Conservation (phyloP, 495 filamentous ascomycete genomes). For the Neurospora discreta region DNA sequence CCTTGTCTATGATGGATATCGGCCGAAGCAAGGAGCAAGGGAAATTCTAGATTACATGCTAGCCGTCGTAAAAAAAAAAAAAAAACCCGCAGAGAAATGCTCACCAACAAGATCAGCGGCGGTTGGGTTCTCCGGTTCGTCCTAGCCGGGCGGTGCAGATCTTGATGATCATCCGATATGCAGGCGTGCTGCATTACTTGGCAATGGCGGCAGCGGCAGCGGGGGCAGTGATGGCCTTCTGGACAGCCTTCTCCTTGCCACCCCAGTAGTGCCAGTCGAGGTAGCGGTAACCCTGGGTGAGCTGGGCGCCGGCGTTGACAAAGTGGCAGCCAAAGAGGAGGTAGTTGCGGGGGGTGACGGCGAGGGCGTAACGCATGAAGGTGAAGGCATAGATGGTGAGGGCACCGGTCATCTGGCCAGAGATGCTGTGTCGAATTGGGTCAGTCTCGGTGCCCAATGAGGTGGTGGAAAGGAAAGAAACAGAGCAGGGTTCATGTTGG, state of each 20-base stretch:
- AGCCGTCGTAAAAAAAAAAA: not conserved
- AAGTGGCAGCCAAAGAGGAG: conserved; percentile 85
- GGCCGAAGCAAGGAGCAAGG: not conserved
- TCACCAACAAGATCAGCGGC: not conserved
- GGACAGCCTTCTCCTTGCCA: conserved; percentile 25
- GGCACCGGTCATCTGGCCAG: conserved; percentile 78
- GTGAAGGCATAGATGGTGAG: conserved; percentile 75
- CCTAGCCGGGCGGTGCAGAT: not conserved
- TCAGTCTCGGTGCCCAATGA: no score
- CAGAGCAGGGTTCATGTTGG: no score
- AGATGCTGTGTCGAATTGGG: conserved; percentile 39
- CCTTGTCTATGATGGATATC: not conserved
- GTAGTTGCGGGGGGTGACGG: conserved; percentile 84
- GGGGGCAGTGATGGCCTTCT: not conserved
- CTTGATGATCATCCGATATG: not conserved
- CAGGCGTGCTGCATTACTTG: not conserved
- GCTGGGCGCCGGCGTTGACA: conserved; percentile 65
- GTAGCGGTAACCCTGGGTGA: conserved; percentile 68
- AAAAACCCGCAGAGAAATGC: not conserved
- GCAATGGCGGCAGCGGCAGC: not conserved
- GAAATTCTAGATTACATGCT: not conserved
- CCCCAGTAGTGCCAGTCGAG: conserved; percentile 45
- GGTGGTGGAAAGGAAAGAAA: no score
- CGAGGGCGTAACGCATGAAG: conserved; percentile 93
- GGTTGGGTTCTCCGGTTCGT: not conserved